Evolutionary conservation across 2,329 filamentous ascomycete genomes (phyloP), one percentile per base, ranked within the genome.

Genomic region (Ceratocystis harringtonii): DNA sequence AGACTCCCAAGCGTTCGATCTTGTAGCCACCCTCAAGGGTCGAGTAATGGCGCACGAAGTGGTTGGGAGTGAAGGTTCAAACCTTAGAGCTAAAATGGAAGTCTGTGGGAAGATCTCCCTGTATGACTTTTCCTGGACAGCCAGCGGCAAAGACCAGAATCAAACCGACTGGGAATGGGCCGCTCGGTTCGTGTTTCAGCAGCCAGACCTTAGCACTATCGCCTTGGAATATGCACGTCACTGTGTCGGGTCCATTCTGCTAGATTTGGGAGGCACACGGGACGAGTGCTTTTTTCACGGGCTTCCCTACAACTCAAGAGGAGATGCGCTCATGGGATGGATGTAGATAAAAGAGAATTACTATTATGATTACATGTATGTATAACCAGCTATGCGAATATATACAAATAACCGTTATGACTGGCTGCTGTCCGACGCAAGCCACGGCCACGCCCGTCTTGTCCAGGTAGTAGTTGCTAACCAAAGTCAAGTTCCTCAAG

Each of bases 281-380:
- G 62, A 66, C 17, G 28, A 66, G 44, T 66, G 65, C 7, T 66
- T n/a, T 25, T 64, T 66, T 55, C 55, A 66, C 41, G 62, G 65
- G 1, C 28, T 66, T 19, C 65, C 62, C 4, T 66, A 66, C 36
- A 61, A 64, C 19, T 63, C 65, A 41, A 52, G 52, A 8, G 62
- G 65, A 1, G 44, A 64, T 44, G 65, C 65, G n/a, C 36, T 66
- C 19, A 66, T 66, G 52, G 61, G 43, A 10, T 66, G 52, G 62
- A 17, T 66, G 25, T 66, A 48, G 44, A 5, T 43, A 17, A 17
- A 44, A 19, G 25, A 43, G 10, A 41, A 36, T 22, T 17, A 60
- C 8, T 61, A 62, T n/a, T 8, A 55, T 12, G 44, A 15, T 15
- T 22, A 43, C 12, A 45, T n/a, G 5, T 28, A 55, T 55, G 30